Evolutionary conservation across 1,139 yeast species (phyloP).

Genomic region (Geotrichum fermentans): DNA sequence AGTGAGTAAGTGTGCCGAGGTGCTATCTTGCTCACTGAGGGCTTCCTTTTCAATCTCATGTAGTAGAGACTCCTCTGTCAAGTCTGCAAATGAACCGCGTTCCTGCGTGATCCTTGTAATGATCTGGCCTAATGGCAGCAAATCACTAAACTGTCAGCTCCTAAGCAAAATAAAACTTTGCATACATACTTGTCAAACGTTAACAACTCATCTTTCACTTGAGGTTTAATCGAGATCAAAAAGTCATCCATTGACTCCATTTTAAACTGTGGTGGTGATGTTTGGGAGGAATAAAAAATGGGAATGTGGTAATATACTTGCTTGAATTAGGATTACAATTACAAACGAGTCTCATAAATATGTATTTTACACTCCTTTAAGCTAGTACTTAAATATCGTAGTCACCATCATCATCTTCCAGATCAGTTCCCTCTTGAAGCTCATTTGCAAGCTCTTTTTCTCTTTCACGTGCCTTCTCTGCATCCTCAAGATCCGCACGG

Average conservation of each 20-base stretch:
- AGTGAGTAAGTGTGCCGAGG: slow-evolving; percentile 6
- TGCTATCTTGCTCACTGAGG: slow-evolving; percentile 10
- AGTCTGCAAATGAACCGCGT: slow-evolving; percentile 45
- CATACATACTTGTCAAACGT: slow-evolving; percentile 17
- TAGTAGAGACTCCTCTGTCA: slow-evolving; percentile 54
- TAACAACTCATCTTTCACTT: slow-evolving; percentile 17
- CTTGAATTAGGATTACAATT: background rate
- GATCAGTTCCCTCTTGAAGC: slow-evolving; percentile 41
- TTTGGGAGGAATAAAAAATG: slow-evolving; percentile 5
- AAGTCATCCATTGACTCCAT: slow-evolving; percentile 7
- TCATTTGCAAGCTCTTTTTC: slow-evolving; percentile 48
- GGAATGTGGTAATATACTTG: background rate
- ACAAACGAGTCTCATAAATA: background rate
- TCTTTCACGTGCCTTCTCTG: slow-evolving; percentile 53
- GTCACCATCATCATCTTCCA: slow-evolving; percentile 43
- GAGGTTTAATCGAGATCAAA: slow-evolving; percentile 18
- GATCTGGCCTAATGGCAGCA: slow-evolving; percentile 39
- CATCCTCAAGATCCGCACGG: slow-evolving; percentile 49
- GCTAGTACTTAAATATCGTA: slow-evolving; percentile 31
- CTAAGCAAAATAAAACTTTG: background rate
- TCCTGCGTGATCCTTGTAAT: slow-evolving; percentile 46
- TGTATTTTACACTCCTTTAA: slow-evolving; percentile 4
- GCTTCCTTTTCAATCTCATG: slow-evolving; percentile 42
- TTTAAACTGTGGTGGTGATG: background rate
- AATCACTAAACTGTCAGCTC: background rate